These are phyloP conservation scores for Calonectria naviculata DNA, from an alignment of 2,329 filamentous ascomycete genomes.

Conservation along the genomic window DNA sequence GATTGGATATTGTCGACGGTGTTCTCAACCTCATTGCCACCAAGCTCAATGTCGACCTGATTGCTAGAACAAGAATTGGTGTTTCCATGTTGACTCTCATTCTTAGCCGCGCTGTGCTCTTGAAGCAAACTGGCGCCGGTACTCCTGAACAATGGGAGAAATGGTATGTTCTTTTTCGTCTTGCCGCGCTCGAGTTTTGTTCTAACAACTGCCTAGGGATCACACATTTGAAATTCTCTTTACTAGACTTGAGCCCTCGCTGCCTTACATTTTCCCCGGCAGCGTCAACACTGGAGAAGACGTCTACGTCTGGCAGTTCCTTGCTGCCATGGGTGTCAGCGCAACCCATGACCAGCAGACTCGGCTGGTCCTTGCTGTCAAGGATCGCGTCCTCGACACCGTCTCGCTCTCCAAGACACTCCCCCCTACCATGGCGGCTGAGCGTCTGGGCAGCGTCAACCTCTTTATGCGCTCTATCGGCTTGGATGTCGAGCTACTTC, in stretches of 20 bases:
- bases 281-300: slow-evolving; percentile 92
- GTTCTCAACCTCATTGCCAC: slow-evolving; percentile 87
- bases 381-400: slow-evolving; percentile 97
- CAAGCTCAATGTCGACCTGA: slow-evolving; percentile 84
- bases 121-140: slow-evolving; percentile 82
- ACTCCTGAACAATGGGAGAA: slow-evolving; percentile 81
- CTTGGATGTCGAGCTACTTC: slow-evolving; percentile 87
- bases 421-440: slow-evolving; percentile 84
- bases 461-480: slow-evolving; percentile 99
- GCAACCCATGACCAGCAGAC: slow-evolving; percentile 96
- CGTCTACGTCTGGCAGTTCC: slow-evolving; percentile 97
- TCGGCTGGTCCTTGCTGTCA: slow-evolving; percentile 92
- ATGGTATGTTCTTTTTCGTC: slow-evolving; percentile 67
- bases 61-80: slow-evolving; percentile 88
- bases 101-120: slow-evolving; percentile 90
- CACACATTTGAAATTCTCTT: slow-evolving; percentile 88
- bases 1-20: slow-evolving; percentile 90
- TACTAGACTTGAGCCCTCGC: slow-evolving; percentile 83
- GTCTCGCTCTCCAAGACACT: slow-evolving; percentile 90
- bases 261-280: slow-evolving; percentile 89
- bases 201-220: slow-evolving; percentile 64
- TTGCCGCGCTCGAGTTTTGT: not conserved
- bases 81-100: slow-evolving; percentile 93
- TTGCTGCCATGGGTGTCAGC: slow-evolving; percentile 93
- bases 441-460: slow-evolving; percentile 92